Conservation (phyloP, 1,139 yeast genomes). For the Zygoascus meyerae region DNA sequence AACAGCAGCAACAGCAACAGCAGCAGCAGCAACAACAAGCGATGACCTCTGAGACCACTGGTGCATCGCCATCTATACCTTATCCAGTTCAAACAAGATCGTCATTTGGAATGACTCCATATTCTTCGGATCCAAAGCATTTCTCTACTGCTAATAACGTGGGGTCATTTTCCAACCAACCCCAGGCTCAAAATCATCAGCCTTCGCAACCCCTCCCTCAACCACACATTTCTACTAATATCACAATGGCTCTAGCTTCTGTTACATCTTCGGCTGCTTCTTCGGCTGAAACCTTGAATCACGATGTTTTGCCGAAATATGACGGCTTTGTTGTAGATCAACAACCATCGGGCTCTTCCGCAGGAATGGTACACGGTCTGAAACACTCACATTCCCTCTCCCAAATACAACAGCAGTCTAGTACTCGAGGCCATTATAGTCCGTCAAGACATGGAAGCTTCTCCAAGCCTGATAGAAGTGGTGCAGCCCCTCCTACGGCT, state of each 20-base stretch:
- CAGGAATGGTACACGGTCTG: conserved; percentile 11
- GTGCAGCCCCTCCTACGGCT: conserved; percentile 2
- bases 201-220: conserved; percentile 21
- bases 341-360: conserved; percentile 9
- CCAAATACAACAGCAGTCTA: not conserved
- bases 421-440: not conserved
- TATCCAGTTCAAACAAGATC: conserved; percentile 7
- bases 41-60: conserved; percentile 9
- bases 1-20: conserved; percentile 6
- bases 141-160: conserved; percentile 12
- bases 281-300: conserved; percentile 12
- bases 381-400: conserved; percentile 5
- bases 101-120: conserved; percentile 12
- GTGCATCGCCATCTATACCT: conserved; percentile 2
- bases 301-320: conserved; percentile 8
- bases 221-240: conserved; percentile 26
- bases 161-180: not conserved
- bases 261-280: conserved; percentile 19
- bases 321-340: conserved; percentile 9
- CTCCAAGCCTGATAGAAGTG: not conserved
- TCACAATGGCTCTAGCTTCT: conserved; percentile 27
- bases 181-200: not conserved
- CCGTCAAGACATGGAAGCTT: conserved; percentile 4
- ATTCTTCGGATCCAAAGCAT: conserved; percentile 17
- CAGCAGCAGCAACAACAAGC: conserved; percentile 7